A percentile compares a stretch with the other conserved stretches of the same genome.
phyloP scores from a whole-genome alignment of 2,329 filamentous ascomycete genomes.

The Fusarium nygamai region DNA sequence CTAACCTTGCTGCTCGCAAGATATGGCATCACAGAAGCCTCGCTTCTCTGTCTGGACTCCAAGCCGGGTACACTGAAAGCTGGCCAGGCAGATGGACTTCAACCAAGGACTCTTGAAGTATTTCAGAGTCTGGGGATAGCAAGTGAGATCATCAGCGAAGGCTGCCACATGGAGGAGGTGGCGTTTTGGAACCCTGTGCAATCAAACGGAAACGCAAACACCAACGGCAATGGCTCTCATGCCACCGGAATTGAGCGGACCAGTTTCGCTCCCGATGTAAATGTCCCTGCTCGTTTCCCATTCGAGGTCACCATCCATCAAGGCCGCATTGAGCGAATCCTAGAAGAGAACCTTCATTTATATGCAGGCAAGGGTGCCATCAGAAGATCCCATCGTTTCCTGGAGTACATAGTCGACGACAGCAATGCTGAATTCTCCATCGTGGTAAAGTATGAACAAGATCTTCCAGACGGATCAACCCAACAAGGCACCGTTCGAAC shows the following conservation, averaged over 20 bases:
- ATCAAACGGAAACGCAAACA: not conserved
- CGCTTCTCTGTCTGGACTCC: constrained; percentile 4
- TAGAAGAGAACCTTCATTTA: constrained; percentile 13
- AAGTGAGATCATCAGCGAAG: constrained; percentile 8
- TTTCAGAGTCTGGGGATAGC: constrained; percentile 17
- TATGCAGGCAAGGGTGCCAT: not conserved
- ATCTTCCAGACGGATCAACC: not conserved
- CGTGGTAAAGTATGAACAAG: not conserved
- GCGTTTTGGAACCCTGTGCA: constrained; percentile 14
- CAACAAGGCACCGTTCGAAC: not conserved
- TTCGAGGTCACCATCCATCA: constrained; percentile 16
- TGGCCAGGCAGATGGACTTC: constrained; percentile 14
- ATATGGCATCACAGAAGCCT: constrained; percentile 1
- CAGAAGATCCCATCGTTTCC: not conserved
- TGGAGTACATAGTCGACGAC: constrained; percentile 9
- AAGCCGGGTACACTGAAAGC: constrained; percentile 10
- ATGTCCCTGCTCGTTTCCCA: constrained; percentile 5
- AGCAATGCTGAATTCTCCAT: not conserved
- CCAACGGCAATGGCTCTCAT: not conserved
- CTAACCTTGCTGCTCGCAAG: constrained; percentile 2
- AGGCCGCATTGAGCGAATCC: constrained; percentile 14
- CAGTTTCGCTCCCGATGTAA: constrained; percentile 4
- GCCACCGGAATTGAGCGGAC: constrained; percentile 4
- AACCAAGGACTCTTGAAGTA: constrained; percentile 15
- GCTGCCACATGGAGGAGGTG: constrained; percentile 22